Conservation (phyloP, 129 eudicot genomes). For the Silybum marianum region DNA sequence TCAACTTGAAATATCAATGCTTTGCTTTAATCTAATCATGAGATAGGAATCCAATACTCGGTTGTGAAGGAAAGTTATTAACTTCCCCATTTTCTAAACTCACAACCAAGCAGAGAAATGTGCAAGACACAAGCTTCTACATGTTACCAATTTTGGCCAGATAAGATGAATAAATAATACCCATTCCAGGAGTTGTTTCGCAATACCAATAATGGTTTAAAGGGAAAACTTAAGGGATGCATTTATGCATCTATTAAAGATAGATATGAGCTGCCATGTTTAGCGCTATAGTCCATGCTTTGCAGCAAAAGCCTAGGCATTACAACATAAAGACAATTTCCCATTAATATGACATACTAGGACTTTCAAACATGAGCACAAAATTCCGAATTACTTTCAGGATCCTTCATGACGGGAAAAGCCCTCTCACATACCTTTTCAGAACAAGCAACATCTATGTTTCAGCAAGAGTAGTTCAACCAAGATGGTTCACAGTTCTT, state of each 20-base stretch:
- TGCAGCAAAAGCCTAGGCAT: background rate
- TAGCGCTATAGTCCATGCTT: background rate
- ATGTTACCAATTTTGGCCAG: background rate
- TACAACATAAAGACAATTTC: background rate
- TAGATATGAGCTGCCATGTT: background rate
- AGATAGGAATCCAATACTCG: background rate
- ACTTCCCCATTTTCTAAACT: background rate
- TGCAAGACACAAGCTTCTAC: background rate
- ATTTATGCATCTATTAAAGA: background rate
- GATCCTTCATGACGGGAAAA: background rate
- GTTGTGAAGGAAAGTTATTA: background rate
- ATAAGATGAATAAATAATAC: background rate
- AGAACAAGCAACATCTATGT: background rate
- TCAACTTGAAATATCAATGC: background rate
- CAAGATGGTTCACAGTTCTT: background rate
- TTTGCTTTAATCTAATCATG: background rate
- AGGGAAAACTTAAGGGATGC: background rate
- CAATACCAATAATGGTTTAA: background rate
- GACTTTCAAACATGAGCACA: background rate
- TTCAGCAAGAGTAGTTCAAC: background rate
- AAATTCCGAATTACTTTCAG: background rate
- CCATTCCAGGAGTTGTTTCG: background rate
- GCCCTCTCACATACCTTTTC: background rate
- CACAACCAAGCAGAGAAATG: background rate
- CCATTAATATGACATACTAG: background rate